A percentile compares a stretch with the other conserved stretches of the same genome.
phyloP scores from a whole-genome alignment of 2,329 filamentous ascomycete genomes.

The Eurotiales sp. region DNA sequence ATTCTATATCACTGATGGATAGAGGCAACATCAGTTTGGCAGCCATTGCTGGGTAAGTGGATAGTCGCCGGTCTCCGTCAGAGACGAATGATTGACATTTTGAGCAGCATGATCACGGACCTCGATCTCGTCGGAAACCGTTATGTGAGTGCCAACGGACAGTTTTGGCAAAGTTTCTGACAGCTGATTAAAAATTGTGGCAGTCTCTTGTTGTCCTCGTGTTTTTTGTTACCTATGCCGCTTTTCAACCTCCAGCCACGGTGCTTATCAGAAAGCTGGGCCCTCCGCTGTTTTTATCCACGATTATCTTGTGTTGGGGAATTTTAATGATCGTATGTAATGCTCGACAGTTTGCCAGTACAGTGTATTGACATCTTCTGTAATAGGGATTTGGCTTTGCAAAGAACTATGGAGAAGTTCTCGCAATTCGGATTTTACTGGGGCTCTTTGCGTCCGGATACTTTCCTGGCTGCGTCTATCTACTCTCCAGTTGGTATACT shows the following conservation, averaged over 20 bases:
- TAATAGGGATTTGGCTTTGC: conserved; percentile 19
- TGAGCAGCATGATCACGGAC: conserved; percentile 50
- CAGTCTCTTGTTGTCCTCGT: conserved; percentile 31
- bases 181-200: background rate
- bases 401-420: conserved; percentile 13
- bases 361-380: background rate
- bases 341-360: too few relatives aligned
- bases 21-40: conserved; percentile 68
- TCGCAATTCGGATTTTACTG: conserved; percentile 39
- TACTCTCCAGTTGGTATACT: conserved; percentile 72
- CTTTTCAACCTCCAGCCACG: conserved; percentile 31
- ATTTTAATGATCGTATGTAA: conserved; percentile 22
- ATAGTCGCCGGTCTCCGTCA: conserved; percentile 62
- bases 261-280: conserved; percentile 29
- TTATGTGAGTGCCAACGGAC: conserved; percentile 22
- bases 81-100: conserved; percentile 64
- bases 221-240: conserved; percentile 31
- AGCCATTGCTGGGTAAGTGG: conserved; percentile 62
- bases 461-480: conserved; percentile 67
- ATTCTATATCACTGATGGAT: conserved; percentile 75
- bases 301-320: conserved; percentile 29
- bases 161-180: background rate
- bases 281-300: conserved; percentile 25
- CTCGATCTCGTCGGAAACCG: conserved; percentile 26
- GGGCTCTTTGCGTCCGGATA: conserved; percentile 63